Evolutionary conservation across 306 rosid genomes (phyloP).

Genomic region (Astragalus membranaceus): DNA sequence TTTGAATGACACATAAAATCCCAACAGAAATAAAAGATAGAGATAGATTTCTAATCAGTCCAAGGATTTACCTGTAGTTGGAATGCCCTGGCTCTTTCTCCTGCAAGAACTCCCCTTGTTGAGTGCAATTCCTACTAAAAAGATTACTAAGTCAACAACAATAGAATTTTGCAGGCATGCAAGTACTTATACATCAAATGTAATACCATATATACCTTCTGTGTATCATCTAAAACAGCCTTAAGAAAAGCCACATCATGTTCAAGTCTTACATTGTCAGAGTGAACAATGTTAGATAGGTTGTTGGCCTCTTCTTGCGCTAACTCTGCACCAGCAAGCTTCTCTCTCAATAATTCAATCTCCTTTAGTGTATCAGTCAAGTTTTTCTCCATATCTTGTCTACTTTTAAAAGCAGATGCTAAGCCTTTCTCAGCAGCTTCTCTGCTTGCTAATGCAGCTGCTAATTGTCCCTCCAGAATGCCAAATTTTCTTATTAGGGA

Average conservation of each 20-base stretch:
- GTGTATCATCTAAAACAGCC: conserved; percentile 94
- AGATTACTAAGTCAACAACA: conserved; percentile 4
- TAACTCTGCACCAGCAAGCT: conserved; percentile 61
- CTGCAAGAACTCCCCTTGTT: conserved; percentile 87
- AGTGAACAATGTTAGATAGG: conserved; percentile 79
- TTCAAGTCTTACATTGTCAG: conserved; percentile 92
- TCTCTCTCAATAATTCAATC: conserved; percentile 73
- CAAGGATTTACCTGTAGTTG: conserved; percentile 69
- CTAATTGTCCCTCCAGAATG: conserved; percentile 77
- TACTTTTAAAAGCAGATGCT: conserved; percentile 57
- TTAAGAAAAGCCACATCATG: conserved; percentile 98
- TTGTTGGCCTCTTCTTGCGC: conserved; percentile 83
- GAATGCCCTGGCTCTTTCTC: conserved; percentile 90
- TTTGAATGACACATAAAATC: background rate
- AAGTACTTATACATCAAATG: background rate
- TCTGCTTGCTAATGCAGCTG: conserved; percentile 60
- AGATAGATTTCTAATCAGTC: background rate
- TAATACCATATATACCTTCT: conserved; percentile 49
- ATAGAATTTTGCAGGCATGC: background rate
- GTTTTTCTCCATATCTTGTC: conserved; percentile 70
- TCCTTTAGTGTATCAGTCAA: conserved; percentile 49
- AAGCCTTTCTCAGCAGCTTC: conserved; percentile 74
- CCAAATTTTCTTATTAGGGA: conserved; percentile 62
- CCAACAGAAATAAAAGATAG: background rate
- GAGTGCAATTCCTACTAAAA: conserved; percentile 73